A percentile compares a stretch with the other conserved stretches of the same genome.
phyloP scores from a whole-genome alignment of 495 filamentous ascomycete species.

The Daldinia loculata region DNA sequence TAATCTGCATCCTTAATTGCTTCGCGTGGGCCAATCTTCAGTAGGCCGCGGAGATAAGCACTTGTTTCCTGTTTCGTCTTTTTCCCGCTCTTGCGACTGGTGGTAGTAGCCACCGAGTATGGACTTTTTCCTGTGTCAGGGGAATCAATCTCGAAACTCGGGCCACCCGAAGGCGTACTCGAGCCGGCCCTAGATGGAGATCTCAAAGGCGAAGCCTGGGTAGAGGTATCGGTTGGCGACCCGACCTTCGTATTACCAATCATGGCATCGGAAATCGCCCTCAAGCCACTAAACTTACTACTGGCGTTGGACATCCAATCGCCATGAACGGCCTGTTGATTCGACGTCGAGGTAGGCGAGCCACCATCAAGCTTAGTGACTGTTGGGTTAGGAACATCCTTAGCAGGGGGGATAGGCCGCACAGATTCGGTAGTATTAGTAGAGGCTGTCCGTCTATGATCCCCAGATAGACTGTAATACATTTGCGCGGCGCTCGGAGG shows the following conservation, averaged over 20 bases:
- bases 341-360: slow-evolving; percentile 60
- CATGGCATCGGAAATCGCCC: slow-evolving; percentile 83
- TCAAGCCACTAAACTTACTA: slow-evolving; percentile 68
- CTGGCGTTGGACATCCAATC: slow-evolving; percentile 62
- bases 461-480: slow-evolving; percentile 66
- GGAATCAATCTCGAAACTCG: slow-evolving; percentile 81
- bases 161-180: slow-evolving; percentile 83
- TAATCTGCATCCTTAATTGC: slow-evolving; percentile 91
- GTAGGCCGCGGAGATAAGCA: slow-evolving; percentile 87
- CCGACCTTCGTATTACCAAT: slow-evolving; percentile 63
- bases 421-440: slow-evolving; percentile 59
- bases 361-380: slow-evolving; percentile 73
- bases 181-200: slow-evolving; percentile 80
- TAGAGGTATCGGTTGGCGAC: slow-evolving; percentile 64
- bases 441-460: slow-evolving; percentile 59
- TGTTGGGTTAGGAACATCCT: slow-evolving; percentile 61
- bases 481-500: slow-evolving; percentile 61
- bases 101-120: slow-evolving; percentile 55
- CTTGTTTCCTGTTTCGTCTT: slow-evolving; percentile 91
- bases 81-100: slow-evolving; percentile 64
- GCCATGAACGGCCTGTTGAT: slow-evolving; percentile 58
- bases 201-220: slow-evolving; percentile 71
- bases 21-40: slow-evolving; percentile 81
- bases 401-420: slow-evolving; percentile 57
- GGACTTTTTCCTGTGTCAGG: slow-evolving; percentile 69